These are phyloP conservation scores for Aspergillus cejpii DNA, from an alignment of 2,329 filamentous ascomycete species.

Conservation along the genomic window DNA sequence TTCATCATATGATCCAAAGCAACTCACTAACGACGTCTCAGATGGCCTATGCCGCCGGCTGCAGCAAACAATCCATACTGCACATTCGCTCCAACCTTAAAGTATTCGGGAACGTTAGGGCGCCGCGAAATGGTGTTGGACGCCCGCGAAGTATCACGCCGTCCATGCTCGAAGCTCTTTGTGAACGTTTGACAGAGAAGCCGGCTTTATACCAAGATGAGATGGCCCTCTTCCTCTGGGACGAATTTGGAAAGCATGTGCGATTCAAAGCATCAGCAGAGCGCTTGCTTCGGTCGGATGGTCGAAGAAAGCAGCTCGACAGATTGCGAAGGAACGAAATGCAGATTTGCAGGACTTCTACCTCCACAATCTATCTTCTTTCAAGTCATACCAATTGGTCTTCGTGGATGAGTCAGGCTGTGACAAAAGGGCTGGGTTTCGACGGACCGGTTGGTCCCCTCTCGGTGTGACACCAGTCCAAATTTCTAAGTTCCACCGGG, in stretches of 20 bases:
- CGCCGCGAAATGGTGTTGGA: constrained; percentile 3
- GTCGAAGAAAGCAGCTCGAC: constrained; percentile 22
- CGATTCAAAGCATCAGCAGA: background rate
- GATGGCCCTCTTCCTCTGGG: constrained; percentile 19
- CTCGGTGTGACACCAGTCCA: constrained; percentile 22
- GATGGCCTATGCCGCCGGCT: constrained; percentile 3
- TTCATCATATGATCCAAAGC: background rate
- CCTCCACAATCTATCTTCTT: constrained; percentile 26
- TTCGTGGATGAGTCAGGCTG: constrained; percentile 18
- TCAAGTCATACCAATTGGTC: constrained; percentile 28
- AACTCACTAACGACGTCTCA: constrained; percentile 3
- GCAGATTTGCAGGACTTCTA: constrained; percentile 31
- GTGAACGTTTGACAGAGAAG: constrained; percentile 20
- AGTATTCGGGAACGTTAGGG: background rate
- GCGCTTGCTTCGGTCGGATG: background rate
- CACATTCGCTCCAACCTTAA: constrained; percentile 2
- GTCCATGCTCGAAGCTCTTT: constrained; percentile 19
- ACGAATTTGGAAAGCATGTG: constrained; percentile 2
- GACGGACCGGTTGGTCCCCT: constrained; percentile 31
- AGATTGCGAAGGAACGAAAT: constrained; percentile 30
- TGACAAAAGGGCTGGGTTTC: constrained; percentile 29
- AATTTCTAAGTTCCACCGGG: constrained; percentile 14
- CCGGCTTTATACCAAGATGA: constrained; percentile 20
- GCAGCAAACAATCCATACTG: background rate
- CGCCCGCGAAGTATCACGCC: constrained; percentile 19